Evolutionary conservation across 352 stramenopile species (phyloP).

Genomic region (Globisporangium alternatum): DNA sequence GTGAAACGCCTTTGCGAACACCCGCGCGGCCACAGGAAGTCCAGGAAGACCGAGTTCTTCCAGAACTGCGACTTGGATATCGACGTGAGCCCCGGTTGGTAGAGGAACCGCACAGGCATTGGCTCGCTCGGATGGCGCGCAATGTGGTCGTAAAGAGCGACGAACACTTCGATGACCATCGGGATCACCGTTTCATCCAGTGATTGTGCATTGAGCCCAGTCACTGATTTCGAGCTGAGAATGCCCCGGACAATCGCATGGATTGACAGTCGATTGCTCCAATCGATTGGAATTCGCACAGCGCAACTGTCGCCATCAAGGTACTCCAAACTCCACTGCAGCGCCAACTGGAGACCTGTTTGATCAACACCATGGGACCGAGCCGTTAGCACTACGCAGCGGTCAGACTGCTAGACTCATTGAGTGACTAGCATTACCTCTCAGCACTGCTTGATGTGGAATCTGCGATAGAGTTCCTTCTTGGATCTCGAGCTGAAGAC

Average conservation of each 20-base stretch:
- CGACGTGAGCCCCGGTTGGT: conserved; percentile 21
- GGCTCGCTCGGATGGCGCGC: conserved; percentile 32
- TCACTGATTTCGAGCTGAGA: conserved; percentile 34
- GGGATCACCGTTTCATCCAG: conserved; percentile 27
- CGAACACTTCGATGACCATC: conserved; percentile 44
- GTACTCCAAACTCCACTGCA: conserved; percentile 50
- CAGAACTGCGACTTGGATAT: conserved; percentile 32
- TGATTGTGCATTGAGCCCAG: conserved; percentile 9
- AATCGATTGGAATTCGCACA: conserved; percentile 40
- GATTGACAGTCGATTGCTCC: conserved; percentile 33
- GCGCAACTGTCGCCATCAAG: conserved; percentile 39
- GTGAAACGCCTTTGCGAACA: conserved; percentile 16
- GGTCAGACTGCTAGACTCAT: background rate
- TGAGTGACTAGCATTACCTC: conserved; percentile 18
- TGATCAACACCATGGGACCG: background rate
- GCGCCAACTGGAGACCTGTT: conserved; percentile 40
- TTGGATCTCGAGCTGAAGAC: conserved; percentile 42
- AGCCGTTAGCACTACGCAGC: background rate
- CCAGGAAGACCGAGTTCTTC: conserved; percentile 43
- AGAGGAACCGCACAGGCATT: conserved; percentile 49
- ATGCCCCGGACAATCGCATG: conserved; percentile 42
- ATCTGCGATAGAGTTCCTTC: conserved; percentile 29
- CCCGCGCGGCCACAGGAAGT: conserved; percentile 31
- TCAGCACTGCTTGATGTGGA: conserved; percentile 25
- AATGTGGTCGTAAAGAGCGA: conserved; percentile 38